Evolutionary conservation across 805 yeast genomes (phyloP).

Genomic region (Saturnispora serradocipensis): DNA sequence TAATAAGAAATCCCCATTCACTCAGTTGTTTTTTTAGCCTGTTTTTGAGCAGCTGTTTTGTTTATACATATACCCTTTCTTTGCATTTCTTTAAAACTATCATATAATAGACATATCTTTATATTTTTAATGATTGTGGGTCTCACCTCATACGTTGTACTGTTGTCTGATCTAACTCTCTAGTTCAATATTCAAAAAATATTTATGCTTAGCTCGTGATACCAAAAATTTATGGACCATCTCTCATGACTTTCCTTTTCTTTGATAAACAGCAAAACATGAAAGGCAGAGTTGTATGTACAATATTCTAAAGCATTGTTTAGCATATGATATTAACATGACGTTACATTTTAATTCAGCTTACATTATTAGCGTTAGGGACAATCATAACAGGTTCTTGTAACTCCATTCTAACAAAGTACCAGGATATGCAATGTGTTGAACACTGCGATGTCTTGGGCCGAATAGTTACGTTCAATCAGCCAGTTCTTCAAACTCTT

Average conservation of each 20-base stretch:
- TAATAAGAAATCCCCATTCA: constrained; percentile 37
- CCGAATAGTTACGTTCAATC: constrained; percentile 49
- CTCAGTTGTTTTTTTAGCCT: constrained; percentile 36
- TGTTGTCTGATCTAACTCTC: too few species aligned
- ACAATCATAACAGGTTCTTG: constrained; percentile 61
- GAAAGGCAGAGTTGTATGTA: not conserved
- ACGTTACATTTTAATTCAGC: constrained; percentile 7
- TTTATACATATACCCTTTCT: not conserved
- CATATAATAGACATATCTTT: too few species aligned
- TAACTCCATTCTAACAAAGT: constrained; percentile 67
- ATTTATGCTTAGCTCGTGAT: not conserved
- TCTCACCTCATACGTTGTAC: not conserved
- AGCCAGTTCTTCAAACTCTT: constrained; percentile 69
- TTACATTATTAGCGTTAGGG: constrained; percentile 34
- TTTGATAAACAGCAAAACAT: not conserved
- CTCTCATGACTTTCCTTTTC: not conserved
- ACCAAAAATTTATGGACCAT: not conserved
- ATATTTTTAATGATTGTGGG: too few species aligned
- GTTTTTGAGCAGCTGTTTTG: too few species aligned
- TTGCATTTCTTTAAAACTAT: not conserved
- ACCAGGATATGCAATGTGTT: constrained; percentile 69
- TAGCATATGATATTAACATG: not conserved
- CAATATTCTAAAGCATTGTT: not conserved
- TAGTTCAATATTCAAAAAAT: too few species aligned
- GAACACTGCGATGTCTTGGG: constrained; percentile 41